Evolutionary conservation across 2,329 filamentous ascomycete species (phyloP), one percentile per base, ranked within the genome.

Genomic region (Aspergillus viridinutans): DNA sequence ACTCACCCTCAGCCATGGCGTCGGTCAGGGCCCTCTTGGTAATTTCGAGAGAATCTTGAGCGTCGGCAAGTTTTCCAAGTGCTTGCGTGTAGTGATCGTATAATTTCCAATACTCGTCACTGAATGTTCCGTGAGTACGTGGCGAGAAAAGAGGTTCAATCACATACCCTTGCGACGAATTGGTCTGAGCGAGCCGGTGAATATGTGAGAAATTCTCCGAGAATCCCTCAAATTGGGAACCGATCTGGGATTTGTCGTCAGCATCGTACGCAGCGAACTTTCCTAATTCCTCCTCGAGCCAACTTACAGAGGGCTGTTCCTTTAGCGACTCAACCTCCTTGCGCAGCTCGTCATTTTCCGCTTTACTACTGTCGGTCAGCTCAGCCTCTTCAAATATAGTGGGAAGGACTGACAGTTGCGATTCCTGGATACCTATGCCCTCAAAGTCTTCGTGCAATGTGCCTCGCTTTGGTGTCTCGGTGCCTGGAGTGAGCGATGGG

Each of bases 361-460:
- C 62, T 71, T 74, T 76, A 20, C 74, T 76, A 53, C 43, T 14
- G 40, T 42, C 21, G 32, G 53, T 73, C 59, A 72, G 67, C 49
- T 54, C 25, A 54, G 26, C 25, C 28, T 42, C 28, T 20, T 32
- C 32, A 43, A 35, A n/a, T 7, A 49, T 25, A 32, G 45, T 26
- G 12, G 28, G 23, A n/a, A 51, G 45, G 28, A 64, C 74, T 60
- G 50, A 76, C 74, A 75, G 60, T 50, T 76, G 73, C 20, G 72
- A 71, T 50, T 76, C 74, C 50, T 67, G 69, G 52, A 70, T 65
- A 21, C 74, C 73, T 32, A 74, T 70, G 21, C 72, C 72, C 54
- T 77, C 75, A 40, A 77, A 72, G 58, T 77, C 74, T 54, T 75
- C 74, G 53, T 75, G 73, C 40, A 77, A 65, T 17, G 70, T 76